Base-by-base conservation (phyloP, 2,329 filamentous ascomycete genomes). In the Cladophialophora carrionii region DNA sequence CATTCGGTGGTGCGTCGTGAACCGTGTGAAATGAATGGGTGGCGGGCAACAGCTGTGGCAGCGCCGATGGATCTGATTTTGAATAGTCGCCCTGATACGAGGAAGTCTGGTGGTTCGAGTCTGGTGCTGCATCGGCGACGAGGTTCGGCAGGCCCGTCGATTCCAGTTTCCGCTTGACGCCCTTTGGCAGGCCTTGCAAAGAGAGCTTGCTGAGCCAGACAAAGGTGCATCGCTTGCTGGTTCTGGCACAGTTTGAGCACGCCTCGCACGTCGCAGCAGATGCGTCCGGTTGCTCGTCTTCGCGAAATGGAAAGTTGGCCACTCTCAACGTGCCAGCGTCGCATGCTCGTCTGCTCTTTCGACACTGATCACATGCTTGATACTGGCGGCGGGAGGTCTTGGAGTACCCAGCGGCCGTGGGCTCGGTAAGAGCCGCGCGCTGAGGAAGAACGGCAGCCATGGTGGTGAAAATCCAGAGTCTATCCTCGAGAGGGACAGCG, bases 201-300 rank as follows among this genome's bases (percentile, higher is more conserved):
- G 74, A 76, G 10, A 64, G 64, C 14, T 49, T 54, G 32, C 74
- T 73, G 31, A 81, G 73, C 78, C 79, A 81, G 57, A 80, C 76
- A 64, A 80, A 80, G 0, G 79, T 81, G 65, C 79, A 81, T 14
- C 71, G 74, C 64, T 80, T 80, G 52, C 78, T 78, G 51, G 77
- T 80, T 71, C 78, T 78, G 48, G 75, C 76, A 71, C 79, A 81
- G 58, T 81, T 81, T 2, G 76, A 75, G 59, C 79, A 81, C 12
- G 67, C 63, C 34, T 64, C 61, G 56, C 57, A 55, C 5, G 54
- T 62, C 14, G 62, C 34, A 10, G 26, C 26, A 2, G 60, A n/a
- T n/a, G 49, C n/a, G 4, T 54, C 37, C 12, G 75, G 70, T 26
- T 29, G 20, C 7, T 64, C 62, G 22, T 67, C 63, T 5, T 63